Percentiles rank a stretch among this genome's conserved stretches.
Conservation (phyloP, 176 grass and related monocot species). For the Oryza punctata region DNA sequence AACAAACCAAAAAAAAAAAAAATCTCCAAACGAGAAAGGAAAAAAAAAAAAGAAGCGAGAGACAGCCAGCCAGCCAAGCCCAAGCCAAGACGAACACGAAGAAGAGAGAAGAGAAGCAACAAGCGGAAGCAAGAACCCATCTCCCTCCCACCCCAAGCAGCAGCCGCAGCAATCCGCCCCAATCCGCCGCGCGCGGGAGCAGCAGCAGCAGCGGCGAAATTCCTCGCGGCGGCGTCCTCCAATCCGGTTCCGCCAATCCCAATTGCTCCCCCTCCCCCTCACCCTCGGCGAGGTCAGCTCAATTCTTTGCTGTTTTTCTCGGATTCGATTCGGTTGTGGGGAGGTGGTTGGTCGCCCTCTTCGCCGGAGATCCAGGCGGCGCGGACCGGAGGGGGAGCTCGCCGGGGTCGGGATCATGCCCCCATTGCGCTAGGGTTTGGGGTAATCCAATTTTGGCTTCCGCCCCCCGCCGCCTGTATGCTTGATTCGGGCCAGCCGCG, state of each 20-base stretch:
- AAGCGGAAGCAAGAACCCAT: constrained; percentile 36
- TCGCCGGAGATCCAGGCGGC: constrained; percentile 45
- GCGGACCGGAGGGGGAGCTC: constrained; percentile 35
- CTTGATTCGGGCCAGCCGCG: constrained; percentile 33
- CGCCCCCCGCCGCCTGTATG: constrained; percentile 14
- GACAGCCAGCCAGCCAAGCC: background rate
- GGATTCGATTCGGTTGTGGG: constrained; percentile 37
- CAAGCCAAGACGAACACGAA: constrained; percentile 59
- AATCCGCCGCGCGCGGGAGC: constrained; percentile 3
- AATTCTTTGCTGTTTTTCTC: constrained; percentile 37
- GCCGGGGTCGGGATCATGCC: constrained; percentile 42
- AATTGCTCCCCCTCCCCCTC: constrained; percentile 11
- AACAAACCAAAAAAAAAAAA: background rate
- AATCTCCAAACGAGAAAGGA: background rate
- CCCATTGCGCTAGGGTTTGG: constrained; percentile 70
- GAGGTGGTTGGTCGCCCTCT: background rate
- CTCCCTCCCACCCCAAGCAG: constrained; percentile 31
- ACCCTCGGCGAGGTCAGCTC: constrained; percentile 56
- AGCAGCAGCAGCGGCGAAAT: constrained; percentile 26
- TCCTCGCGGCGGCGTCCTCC: constrained; percentile 19
- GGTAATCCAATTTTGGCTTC: constrained; percentile 40
- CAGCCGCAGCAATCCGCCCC: background rate
- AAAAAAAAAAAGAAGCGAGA: background rate
- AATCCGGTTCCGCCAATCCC: constrained; percentile 18
- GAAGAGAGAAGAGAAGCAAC: background rate